A percentile compares a stretch with the other conserved stretches of the same genome.
These are phyloP conservation scores for Hymenoscyphus fructigenus DNA, from an alignment of 2,329 filamentous ascomycete genomes.

Conservation along the genomic window DNA sequence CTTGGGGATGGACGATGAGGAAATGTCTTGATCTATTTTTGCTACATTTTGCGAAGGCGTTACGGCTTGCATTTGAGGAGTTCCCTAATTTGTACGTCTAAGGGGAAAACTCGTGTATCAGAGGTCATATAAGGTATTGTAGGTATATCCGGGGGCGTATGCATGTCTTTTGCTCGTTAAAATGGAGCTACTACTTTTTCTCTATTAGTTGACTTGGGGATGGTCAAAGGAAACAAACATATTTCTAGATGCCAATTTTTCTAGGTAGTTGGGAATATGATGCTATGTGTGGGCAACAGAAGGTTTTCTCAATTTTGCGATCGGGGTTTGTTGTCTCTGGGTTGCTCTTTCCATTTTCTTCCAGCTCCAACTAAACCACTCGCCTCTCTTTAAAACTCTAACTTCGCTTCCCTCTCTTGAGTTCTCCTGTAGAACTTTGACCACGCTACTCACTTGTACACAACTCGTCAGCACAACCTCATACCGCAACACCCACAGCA, in stretches of 20 bases:
- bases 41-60: conserved; percentile 26
- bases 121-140: neutral
- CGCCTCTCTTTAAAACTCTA: neutral
- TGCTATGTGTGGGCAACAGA: neutral
- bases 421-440: no score
- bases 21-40: conserved; percentile 21
- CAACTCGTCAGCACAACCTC: no score
- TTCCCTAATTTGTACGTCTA: conserved; percentile 13
- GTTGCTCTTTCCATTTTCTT: neutral
- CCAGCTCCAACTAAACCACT: neutral
- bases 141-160: conserved; percentile 10
- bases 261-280: neutral
- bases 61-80: conserved; percentile 24
- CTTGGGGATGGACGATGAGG: conserved; percentile 56
- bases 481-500: neutral
- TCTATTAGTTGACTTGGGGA: neutral
- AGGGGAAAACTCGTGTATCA: neutral
- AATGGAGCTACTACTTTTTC: neutral
- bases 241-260: neutral
- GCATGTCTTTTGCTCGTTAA: neutral
- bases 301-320: no score
- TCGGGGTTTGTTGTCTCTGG: neutral
- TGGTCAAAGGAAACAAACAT: neutral
- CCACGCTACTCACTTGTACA: no score
- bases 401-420: no score